Evolutionary conservation across 2,329 filamentous ascomycete species (phyloP).

Genomic region (Fragosphaeria purpurea): DNA sequence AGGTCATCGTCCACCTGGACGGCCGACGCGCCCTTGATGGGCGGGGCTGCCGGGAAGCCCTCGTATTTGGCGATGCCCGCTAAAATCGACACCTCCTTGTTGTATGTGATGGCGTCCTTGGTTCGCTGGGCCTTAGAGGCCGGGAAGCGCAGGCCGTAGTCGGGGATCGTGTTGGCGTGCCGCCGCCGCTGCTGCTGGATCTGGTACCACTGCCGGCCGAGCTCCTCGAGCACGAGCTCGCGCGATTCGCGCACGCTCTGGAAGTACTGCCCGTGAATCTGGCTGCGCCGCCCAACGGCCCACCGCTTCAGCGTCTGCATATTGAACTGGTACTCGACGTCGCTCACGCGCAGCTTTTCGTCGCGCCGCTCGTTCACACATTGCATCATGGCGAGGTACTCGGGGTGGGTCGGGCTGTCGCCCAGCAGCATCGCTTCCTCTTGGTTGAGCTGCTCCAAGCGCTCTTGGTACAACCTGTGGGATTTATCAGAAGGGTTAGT

Average conservation of each 20-base stretch:
- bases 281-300: slow-evolving; percentile 71
- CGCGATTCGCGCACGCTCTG: slow-evolving; percentile 76
- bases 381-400: slow-evolving; percentile 82
- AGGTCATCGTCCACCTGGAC: slow-evolving; percentile 79
- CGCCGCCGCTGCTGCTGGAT: slow-evolving; percentile 69
- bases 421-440: slow-evolving; percentile 53
- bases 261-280: slow-evolving; percentile 84
- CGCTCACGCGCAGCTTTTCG: slow-evolving; percentile 68
- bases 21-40: slow-evolving; percentile 61
- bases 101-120: slow-evolving; percentile 81
- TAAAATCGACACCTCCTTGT: slow-evolving; percentile 85
- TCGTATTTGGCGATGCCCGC: slow-evolving; percentile 89
- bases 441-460: slow-evolving; percentile 68
- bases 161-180: slow-evolving; percentile 66
- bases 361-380: slow-evolving; percentile 74
- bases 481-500: background rate
- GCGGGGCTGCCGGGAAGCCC: slow-evolving; percentile 90
- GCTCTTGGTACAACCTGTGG: slow-evolving; percentile 73
- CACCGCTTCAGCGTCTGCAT: slow-evolving; percentile 62
- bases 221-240: slow-evolving; percentile 66
- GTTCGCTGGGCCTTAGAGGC: slow-evolving; percentile 67
- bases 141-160: slow-evolving; percentile 75
- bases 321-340: slow-evolving; percentile 63
- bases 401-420: slow-evolving; percentile 67
- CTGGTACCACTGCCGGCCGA: slow-evolving; percentile 86